Percentiles rank a stretch among this genome's conserved stretches.
phyloP scores from a whole-genome alignment of 495 filamentous ascomycete species.

The Cudoniella acicularis region DNA sequence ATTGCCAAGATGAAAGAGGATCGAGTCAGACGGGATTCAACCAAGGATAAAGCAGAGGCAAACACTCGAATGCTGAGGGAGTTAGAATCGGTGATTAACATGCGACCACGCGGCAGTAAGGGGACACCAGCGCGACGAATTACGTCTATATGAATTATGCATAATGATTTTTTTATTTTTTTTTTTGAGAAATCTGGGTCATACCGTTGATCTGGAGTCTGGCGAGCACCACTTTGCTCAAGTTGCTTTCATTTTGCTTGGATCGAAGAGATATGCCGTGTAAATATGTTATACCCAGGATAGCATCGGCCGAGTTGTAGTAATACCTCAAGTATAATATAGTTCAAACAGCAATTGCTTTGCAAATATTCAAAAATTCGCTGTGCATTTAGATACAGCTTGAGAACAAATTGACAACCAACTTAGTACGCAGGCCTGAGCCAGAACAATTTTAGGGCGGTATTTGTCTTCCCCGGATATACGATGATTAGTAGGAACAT shows the following conservation, averaged over 20 bases:
- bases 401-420: too few species aligned
- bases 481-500: too few species aligned
- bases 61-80: constrained; percentile 87
- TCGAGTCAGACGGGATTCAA: constrained; percentile 61
- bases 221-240: constrained; percentile 5
- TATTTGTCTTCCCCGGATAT: too few species aligned
- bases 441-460: too few species aligned
- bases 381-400: too few species aligned
- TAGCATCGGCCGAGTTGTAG: neutral
- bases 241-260: constrained; percentile 3
- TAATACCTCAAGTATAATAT: neutral
- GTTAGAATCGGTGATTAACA: constrained; percentile 80
- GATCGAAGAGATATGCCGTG: neutral
- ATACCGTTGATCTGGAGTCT: neutral
- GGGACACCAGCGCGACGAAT: constrained; percentile 27
- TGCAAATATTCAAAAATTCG: neutral
- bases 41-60: constrained; percentile 69
- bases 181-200: neutral
- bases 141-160: constrained; percentile 27
- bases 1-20: constrained; percentile 88
- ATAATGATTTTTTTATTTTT: constrained; percentile 12
- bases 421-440: too few species aligned
- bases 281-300: neutral
- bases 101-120: constrained; percentile 55
- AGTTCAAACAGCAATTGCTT: neutral